Evolutionary conservation across 805 yeast species (phyloP).

Genomic region (Sugiyamaella marilandica): DNA sequence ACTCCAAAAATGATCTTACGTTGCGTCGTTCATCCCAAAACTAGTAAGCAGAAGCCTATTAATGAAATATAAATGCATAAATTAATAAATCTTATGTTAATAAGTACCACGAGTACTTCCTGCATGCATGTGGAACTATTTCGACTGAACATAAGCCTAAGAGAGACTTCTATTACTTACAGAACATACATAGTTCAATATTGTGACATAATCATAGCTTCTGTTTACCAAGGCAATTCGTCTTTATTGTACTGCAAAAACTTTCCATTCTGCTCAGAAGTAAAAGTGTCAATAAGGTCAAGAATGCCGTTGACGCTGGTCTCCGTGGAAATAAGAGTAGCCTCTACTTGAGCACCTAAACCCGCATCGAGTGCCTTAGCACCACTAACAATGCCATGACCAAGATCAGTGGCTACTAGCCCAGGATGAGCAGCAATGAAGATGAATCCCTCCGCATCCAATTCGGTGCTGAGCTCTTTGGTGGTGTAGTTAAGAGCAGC

Average conservation of each 20-base stretch:
- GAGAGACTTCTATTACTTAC: too few relatives aligned
- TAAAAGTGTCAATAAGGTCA: constrained; percentile 22
- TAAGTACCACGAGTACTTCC: too few relatives aligned
- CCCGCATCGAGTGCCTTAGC: background rate
- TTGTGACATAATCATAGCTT: too few relatives aligned
- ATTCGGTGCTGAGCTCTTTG: constrained; percentile 29
- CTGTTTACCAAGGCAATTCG: background rate
- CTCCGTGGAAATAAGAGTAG: constrained; percentile 21
- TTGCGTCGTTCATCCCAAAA: too few relatives aligned
- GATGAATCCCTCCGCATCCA: constrained; percentile 26
- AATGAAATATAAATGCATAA: too few relatives aligned
- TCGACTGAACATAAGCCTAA: too few relatives aligned
- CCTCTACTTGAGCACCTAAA: background rate
- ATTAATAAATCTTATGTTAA: too few relatives aligned
- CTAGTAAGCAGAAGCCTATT: too few relatives aligned
- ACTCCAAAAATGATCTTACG: background rate
- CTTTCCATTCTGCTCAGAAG: constrained; percentile 26
- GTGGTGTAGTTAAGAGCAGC: constrained; percentile 36
- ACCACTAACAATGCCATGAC: background rate
- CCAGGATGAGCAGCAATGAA: constrained; percentile 40
- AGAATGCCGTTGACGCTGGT: constrained; percentile 24
- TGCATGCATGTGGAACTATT: too few relatives aligned
- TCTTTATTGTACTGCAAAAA: constrained; percentile 1
- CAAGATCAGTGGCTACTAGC: constrained; percentile 35
- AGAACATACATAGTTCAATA: too few relatives aligned